Percentiles rank a stretch among this genome's conserved stretches.
phyloP scores from a whole-genome alignment of 2,329 filamentous ascomycete species.

The Trichoderma arundinaceum region DNA sequence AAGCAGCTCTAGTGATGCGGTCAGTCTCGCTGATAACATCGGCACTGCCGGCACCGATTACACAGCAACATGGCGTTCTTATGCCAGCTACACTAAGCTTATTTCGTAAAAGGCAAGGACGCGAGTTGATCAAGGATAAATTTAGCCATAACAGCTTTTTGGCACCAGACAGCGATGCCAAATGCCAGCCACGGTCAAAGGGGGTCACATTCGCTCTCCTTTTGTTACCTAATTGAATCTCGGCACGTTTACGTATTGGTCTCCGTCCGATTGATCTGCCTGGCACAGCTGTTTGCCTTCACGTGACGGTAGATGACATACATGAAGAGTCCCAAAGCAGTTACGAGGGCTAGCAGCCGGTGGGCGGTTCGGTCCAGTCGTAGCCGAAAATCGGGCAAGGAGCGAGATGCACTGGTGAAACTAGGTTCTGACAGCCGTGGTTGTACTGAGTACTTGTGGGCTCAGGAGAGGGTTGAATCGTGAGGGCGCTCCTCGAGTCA shows the following conservation, averaged over 20 bases:
- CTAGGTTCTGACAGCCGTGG: not conserved
- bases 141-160: not conserved
- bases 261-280: not conserved
- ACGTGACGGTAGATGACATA: constrained; percentile 3
- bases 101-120: not conserved
- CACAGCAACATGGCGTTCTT: not conserved
- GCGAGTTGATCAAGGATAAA: not conserved
- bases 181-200: too few species aligned
- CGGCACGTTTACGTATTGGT: not conserved
- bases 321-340: not conserved
- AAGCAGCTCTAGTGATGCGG: not conserved
- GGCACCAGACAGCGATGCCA: too few species aligned
- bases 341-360: not conserved
- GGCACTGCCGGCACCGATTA: constrained; percentile 3
- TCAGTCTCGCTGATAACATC: not conserved
- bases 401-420: constrained; percentile 1
- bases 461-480: not conserved
- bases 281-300: not conserved
- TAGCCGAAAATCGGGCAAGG: not conserved
- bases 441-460: not conserved
- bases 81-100: constrained; percentile 9
- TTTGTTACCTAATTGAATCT: constrained; percentile 2
- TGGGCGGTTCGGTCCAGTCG: not conserved
- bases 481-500: not conserved
- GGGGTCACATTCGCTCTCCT: not conserved